phyloP scores from a whole-genome alignment of 139 green algal species.

The Pleodorina starrii region DNA sequence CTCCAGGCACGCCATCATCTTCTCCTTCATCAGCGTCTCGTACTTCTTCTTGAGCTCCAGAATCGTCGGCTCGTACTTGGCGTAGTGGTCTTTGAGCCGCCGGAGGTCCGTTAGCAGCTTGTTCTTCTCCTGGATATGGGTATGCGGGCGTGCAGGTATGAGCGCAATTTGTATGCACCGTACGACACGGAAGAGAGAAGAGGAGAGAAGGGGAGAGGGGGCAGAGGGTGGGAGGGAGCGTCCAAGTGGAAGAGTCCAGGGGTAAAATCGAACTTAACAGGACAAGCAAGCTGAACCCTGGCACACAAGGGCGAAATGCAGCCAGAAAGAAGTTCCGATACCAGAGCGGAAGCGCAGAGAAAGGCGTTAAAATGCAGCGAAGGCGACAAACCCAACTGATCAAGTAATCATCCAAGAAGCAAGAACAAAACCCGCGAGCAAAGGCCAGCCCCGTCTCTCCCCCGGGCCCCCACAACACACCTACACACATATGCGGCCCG shows the following conservation, averaged over 20 bases:
- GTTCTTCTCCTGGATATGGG: conserved; percentile 90
- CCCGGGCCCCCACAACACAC: background rate
- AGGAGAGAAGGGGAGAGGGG: too few species aligned
- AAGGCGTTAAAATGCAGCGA: background rate
- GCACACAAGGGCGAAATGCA: too few species aligned
- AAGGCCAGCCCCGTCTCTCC: background rate
- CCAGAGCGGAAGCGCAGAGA: background rate
- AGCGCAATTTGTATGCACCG: too few species aligned
- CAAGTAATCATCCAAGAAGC: background rate
- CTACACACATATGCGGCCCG: too few species aligned
- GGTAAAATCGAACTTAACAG: too few species aligned
- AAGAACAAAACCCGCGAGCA: background rate
- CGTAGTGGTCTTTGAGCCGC: conserved; percentile 85
- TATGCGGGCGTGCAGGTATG: too few species aligned
- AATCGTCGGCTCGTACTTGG: conserved; percentile 91
- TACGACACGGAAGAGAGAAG: too few species aligned
- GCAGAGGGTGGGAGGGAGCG: too few species aligned
- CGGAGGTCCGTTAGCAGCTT: conserved; percentile 88
- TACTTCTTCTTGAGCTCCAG: conserved; percentile 90
- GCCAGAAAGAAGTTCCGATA: too few species aligned
- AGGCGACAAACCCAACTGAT: background rate
- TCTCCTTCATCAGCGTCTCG: conserved; percentile 90
- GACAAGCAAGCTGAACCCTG: too few species aligned
- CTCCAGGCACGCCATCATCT: conserved; percentile 84
- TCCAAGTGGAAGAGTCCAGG: too few species aligned